Conservation (phyloP, 495 filamentous ascomycete genomes). For the Choiromyces venosus region DNA sequence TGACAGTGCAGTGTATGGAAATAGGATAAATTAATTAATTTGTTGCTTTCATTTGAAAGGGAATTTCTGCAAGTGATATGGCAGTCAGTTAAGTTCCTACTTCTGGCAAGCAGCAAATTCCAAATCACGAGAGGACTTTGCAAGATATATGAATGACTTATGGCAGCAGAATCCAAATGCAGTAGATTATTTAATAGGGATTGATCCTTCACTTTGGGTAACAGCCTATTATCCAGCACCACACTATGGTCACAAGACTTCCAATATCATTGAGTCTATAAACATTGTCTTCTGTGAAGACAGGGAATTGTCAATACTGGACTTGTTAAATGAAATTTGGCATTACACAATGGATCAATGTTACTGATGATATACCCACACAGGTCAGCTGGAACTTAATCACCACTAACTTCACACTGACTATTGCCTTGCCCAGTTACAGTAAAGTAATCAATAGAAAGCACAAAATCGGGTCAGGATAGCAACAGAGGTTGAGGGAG, state of each 20-base stretch:
- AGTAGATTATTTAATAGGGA: not conserved
- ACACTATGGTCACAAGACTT: slow-evolving; percentile 13
- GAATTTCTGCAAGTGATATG: slow-evolving; percentile 4
- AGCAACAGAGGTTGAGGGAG: no score
- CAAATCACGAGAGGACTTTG: not conserved
- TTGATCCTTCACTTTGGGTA: slow-evolving; percentile 10
- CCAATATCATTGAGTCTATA: slow-evolving; percentile 13
- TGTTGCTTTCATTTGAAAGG: slow-evolving; percentile 14
- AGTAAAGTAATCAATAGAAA: no score
- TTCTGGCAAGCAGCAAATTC: slow-evolving; percentile 15
- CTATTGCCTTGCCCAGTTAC: slow-evolving; percentile 2
- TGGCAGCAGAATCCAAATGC: not conserved
- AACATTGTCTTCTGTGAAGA: not conserved
- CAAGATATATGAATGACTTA: not conserved
- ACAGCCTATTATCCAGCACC: slow-evolving; percentile 7
- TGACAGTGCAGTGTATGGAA: not conserved
- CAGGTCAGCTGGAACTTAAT: not conserved
- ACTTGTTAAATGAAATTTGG: slow-evolving; percentile 15
- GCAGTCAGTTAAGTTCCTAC: not conserved
- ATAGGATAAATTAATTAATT: not conserved
- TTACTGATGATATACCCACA: slow-evolving; percentile 2
- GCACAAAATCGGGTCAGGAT: no score
- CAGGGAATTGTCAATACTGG: slow-evolving; percentile 2
- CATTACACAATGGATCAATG: slow-evolving; percentile 6
- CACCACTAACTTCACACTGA: not conserved